These are phyloP conservation scores for Colletotrichum spinosum DNA, from an alignment of 2,329 filamentous ascomycete species.

Conservation along the genomic window DNA sequence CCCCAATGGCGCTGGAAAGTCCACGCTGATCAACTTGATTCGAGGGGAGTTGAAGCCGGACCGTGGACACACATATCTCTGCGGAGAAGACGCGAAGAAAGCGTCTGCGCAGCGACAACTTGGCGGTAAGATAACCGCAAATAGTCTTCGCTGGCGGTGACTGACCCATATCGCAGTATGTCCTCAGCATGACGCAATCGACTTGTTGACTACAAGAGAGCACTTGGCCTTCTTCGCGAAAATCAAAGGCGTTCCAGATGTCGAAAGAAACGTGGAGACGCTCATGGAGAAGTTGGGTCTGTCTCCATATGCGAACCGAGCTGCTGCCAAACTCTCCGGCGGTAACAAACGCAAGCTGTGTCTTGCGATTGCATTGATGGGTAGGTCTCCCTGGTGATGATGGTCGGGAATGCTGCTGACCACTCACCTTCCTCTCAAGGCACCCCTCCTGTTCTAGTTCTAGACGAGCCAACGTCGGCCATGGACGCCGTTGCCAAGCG, in stretches of 20 bases:
- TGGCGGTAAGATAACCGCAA: slow-evolving; percentile 61
- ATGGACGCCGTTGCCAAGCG: slow-evolving; percentile 82
- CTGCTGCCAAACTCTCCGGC: slow-evolving; percentile 76
- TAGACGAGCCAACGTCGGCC: slow-evolving; percentile 80
- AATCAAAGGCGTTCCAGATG: slow-evolving; percentile 73
- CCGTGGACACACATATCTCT: slow-evolving; percentile 73
- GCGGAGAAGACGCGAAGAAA: slow-evolving; percentile 55
- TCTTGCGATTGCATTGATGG: slow-evolving; percentile 80
- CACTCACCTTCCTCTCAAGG: neutral
- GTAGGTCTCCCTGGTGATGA: slow-evolving; percentile 60
- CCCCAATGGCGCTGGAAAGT: slow-evolving; percentile 83
- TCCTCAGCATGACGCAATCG: slow-evolving; percentile 79
- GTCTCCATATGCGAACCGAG: slow-evolving; percentile 67
- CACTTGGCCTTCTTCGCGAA: slow-evolving; percentile 80
- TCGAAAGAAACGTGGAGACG: slow-evolving; percentile 72
- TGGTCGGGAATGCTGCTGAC: too few species aligned
- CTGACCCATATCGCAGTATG: slow-evolving; percentile 65
- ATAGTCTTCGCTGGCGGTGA: too few species aligned
- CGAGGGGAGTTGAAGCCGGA: slow-evolving; percentile 77
- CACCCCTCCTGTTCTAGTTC: slow-evolving; percentile 50
- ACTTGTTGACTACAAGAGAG: slow-evolving; percentile 79
- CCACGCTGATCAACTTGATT: slow-evolving; percentile 77
- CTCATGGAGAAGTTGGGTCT: slow-evolving; percentile 77
- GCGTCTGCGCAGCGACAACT: slow-evolving; percentile 71
- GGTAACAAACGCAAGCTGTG: slow-evolving; percentile 83